These are phyloP conservation scores for Penicillium nordicum DNA, from an alignment of 2,329 filamentous ascomycete species.

Conservation along the genomic window DNA sequence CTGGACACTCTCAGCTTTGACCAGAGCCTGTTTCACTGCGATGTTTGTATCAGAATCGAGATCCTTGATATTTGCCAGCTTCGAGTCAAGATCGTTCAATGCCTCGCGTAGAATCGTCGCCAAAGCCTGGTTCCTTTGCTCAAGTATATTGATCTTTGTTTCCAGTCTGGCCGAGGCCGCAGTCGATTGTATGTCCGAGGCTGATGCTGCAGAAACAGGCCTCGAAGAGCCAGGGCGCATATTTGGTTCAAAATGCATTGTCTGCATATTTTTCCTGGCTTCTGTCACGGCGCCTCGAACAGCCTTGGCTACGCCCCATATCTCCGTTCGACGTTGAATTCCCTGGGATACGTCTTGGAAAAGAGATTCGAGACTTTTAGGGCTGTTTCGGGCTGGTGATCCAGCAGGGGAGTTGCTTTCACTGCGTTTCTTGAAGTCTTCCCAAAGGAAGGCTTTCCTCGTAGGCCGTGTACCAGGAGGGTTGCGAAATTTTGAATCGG, in stretches of 20 bases:
- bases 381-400: slow-evolving; percentile 38
- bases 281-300: slow-evolving; percentile 48
- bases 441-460: slow-evolving; percentile 26
- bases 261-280: slow-evolving; percentile 47
- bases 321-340: slow-evolving; percentile 47
- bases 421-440: slow-evolving; percentile 29
- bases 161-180: slow-evolving; percentile 27
- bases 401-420: slow-evolving; percentile 33
- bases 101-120: slow-evolving; percentile 42
- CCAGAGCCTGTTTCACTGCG: slow-evolving; percentile 37
- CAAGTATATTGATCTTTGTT: slow-evolving; percentile 33
- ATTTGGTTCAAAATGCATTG: slow-evolving; percentile 40
- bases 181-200: neutral
- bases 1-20: slow-evolving; percentile 44
- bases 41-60: slow-evolving; percentile 27
- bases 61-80: slow-evolving; percentile 29
- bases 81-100: slow-evolving; percentile 39
- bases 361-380: slow-evolving; percentile 44
- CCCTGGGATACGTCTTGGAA: slow-evolving; percentile 50
- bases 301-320: slow-evolving; percentile 49
- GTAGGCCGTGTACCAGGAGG: slow-evolving; percentile 20
- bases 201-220: neutral
- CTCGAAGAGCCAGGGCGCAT: slow-evolving; percentile 21
- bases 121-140: slow-evolving; percentile 42
- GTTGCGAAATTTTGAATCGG: slow-evolving; percentile 30